These are phyloP conservation scores for Cryptococcus hybrid DNA, from an alignment of 1,284 basidiomycete genomes.

Conservation along the genomic window DNA sequence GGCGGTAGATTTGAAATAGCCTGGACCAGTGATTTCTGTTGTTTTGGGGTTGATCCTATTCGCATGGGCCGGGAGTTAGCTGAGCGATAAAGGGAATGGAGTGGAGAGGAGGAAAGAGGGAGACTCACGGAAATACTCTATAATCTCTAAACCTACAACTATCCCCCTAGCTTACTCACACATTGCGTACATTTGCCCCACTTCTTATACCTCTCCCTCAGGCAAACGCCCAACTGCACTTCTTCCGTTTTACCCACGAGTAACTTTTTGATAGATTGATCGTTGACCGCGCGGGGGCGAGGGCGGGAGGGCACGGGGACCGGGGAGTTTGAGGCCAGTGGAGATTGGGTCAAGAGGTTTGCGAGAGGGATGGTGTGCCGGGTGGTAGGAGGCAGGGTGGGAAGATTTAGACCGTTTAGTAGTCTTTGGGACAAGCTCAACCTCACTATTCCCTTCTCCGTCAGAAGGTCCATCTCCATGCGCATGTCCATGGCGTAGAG, in stretches of 20 bases:
- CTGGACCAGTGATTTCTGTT: slow-evolving; percentile 31
- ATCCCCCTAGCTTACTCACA: slow-evolving; percentile 37
- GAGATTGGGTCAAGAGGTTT: not conserved
- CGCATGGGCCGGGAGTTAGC: not conserved
- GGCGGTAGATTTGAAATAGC: slow-evolving; percentile 37
- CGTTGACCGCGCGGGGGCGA: slow-evolving; percentile 18
- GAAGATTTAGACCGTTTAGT: no score
- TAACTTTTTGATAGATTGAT: slow-evolving; percentile 19
- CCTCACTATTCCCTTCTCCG: no score
- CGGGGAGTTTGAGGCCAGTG: not conserved
- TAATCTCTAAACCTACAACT: slow-evolving; percentile 44
- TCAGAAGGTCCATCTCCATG: no score
- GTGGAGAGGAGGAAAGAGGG: not conserved
- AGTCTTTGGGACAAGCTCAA: no score
- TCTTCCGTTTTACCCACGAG: slow-evolving; percentile 32
- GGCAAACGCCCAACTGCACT: slow-evolving; percentile 33
- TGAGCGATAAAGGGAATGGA: no score
- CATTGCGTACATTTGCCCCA: slow-evolving; percentile 47
- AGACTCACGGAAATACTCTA: slow-evolving; percentile 39
- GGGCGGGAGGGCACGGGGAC: slow-evolving; percentile 9
- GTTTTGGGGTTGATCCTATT: slow-evolving; percentile 42
- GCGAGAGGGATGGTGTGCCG: no score
- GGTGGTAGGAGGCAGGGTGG: no score
- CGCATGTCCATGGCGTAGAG: no score
- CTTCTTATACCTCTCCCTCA: slow-evolving; percentile 31